Conservation (phyloP, 1,284 basidiomycete species). For the Ustilago curta region DNA sequence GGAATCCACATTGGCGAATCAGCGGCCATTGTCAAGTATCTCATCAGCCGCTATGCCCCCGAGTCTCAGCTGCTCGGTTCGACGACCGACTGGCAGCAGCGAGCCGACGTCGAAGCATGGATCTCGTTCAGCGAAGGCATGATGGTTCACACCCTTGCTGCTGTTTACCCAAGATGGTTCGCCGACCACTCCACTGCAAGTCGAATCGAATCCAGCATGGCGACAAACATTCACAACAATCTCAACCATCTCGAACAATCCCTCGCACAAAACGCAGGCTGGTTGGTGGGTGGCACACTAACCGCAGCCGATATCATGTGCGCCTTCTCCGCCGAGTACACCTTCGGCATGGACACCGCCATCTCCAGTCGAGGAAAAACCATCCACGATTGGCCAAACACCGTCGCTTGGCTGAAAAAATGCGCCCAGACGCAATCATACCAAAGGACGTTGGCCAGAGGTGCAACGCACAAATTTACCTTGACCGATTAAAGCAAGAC, state of each 20-base stretch:
- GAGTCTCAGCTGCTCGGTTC: slow-evolving; percentile 19
- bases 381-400: slow-evolving; percentile 39
- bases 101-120: slow-evolving; percentile 20
- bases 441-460: slow-evolving; percentile 20
- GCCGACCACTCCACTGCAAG: not conserved
- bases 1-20: slow-evolving; percentile 17
- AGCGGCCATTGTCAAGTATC: slow-evolving; percentile 25
- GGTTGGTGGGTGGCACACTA: slow-evolving; percentile 11
- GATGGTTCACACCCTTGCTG: slow-evolving; percentile 37
- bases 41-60: slow-evolving; percentile 21
- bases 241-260: slow-evolving; percentile 24
- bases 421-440: slow-evolving; percentile 13
- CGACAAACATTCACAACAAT: slow-evolving; percentile 38
- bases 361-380: slow-evolving; percentile 18
- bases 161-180: slow-evolving; percentile 35
- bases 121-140: slow-evolving; percentile 36
- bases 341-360: slow-evolving; percentile 32
- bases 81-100: slow-evolving; percentile 15
- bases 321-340: slow-evolving; percentile 36
- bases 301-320: slow-evolving; percentile 40
- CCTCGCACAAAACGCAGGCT: slow-evolving; percentile 4
- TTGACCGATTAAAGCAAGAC: slow-evolving; percentile 14
- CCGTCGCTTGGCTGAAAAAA: slow-evolving; percentile 24
- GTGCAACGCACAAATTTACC: slow-evolving; percentile 32
- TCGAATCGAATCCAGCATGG: slow-evolving; percentile 18